Percentiles rank a stretch among this genome's conserved stretches.
Evolutionary conservation across 2,329 filamentous ascomycete genomes (phyloP).

Genomic region (Camptophora hylomeconis): DNA sequence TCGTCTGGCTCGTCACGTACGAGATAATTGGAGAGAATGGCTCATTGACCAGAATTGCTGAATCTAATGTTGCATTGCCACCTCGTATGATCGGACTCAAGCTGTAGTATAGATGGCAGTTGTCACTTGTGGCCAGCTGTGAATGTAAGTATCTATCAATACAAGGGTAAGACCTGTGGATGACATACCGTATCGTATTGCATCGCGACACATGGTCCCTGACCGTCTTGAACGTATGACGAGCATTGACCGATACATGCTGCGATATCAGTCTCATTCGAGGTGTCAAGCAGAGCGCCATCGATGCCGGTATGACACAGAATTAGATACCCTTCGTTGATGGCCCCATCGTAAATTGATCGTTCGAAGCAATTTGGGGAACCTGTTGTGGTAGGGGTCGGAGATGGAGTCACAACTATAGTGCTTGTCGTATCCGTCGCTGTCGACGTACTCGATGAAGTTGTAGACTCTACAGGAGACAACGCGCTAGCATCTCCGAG

Average conservation of each 20-base stretch:
- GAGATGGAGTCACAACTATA: neutral
- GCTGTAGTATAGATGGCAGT: conserved; percentile 10
- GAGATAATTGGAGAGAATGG: conserved; percentile 9
- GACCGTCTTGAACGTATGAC: conserved; percentile 6
- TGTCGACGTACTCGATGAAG: conserved; percentile 3
- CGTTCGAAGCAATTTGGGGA: conserved; percentile 11
- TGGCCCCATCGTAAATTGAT: conserved; percentile 10
- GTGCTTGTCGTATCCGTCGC: conserved; percentile 1
- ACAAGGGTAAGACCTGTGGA: neutral
- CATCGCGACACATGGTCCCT: conserved; percentile 9
- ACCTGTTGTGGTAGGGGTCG: conserved; percentile 9
- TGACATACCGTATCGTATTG: conserved; percentile 10
- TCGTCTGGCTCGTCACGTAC: conserved; percentile 5
- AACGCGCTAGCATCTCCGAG: neutral
- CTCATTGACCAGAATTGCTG: conserved; percentile 10
- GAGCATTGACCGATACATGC: conserved; percentile 10
- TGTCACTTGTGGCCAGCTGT: conserved; percentile 7
- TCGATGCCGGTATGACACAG: conserved; percentile 10
- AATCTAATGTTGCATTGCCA: conserved; percentile 8
- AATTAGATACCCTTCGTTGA: conserved; percentile 11
- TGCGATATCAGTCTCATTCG: conserved; percentile 8
- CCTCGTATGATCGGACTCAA: conserved; percentile 8
- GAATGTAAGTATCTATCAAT: neutral
- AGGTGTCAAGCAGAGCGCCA: conserved; percentile 8
- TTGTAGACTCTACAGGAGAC: conserved; percentile 3